These are phyloP conservation scores for Penicillium manginii DNA, from an alignment of 495 filamentous ascomycete species.

Conservation along the genomic window DNA sequence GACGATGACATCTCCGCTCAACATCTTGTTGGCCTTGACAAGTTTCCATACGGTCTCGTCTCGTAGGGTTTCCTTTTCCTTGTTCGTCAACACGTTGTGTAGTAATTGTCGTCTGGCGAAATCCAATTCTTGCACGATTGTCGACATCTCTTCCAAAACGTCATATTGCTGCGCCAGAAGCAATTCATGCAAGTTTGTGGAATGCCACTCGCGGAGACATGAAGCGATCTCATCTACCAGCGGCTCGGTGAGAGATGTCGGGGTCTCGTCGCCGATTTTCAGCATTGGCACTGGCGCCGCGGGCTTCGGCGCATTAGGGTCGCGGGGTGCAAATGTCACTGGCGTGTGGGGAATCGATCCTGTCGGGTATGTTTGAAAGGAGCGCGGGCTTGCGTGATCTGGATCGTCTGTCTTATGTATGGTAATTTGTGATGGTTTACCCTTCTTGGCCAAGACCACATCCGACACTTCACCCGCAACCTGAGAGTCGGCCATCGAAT, in stretches of 20 bases:
- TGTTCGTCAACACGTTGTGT: slow-evolving; percentile 86
- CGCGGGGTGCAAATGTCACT: slow-evolving; percentile 39
- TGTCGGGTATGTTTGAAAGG: slow-evolving; percentile 31
- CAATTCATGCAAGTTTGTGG: slow-evolving; percentile 93
- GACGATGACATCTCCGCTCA: slow-evolving; percentile 90
- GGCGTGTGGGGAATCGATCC: slow-evolving; percentile 43
- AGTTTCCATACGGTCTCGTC: slow-evolving; percentile 94
- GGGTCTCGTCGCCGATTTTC: slow-evolving; percentile 95
- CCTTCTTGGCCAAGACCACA: slow-evolving; percentile 46
- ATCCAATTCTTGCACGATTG: slow-evolving; percentile 78
- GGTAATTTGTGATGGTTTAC: slow-evolving; percentile 46
- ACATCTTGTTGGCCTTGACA: slow-evolving; percentile 89
- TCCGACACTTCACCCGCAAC: slow-evolving; percentile 38
- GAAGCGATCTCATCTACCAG: slow-evolving; percentile 97
- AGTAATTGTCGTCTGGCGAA: slow-evolving; percentile 84
- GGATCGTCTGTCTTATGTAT: slow-evolving; percentile 45
- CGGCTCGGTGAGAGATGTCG: slow-evolving; percentile 84
- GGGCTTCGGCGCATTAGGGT: slow-evolving; percentile 69
- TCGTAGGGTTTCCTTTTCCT: slow-evolving; percentile 75
- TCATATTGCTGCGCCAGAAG: slow-evolving; percentile 80
- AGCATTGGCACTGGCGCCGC: slow-evolving; percentile 95
- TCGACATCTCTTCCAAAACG: slow-evolving; percentile 78
- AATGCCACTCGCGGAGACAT: slow-evolving; percentile 96
- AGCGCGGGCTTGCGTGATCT: slow-evolving; percentile 36
- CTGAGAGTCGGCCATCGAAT: slow-evolving; percentile 34